Evolutionary conservation across 2,329 filamentous ascomycete genomes (phyloP).

Genomic region (Sporothrix brasiliensis): DNA sequence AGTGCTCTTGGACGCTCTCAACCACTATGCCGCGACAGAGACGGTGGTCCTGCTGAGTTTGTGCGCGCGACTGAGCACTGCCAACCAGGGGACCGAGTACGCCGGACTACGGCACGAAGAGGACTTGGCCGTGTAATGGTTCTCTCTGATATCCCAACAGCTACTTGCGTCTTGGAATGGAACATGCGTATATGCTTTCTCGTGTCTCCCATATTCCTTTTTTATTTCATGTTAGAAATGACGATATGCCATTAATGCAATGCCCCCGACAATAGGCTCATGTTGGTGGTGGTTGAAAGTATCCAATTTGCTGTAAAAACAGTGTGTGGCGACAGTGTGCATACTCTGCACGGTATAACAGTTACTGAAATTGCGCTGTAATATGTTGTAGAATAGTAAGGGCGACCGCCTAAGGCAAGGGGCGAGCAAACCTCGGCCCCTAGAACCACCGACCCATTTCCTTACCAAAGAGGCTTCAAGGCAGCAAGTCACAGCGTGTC

Average conservation of each 20-base stretch:
- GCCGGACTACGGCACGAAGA: slow-evolving; percentile 63
- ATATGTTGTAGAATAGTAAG: neutral
- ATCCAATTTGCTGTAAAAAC: neutral
- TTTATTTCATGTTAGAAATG: neutral
- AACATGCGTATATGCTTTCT: slow-evolving; percentile 1
- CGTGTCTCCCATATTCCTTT: too few species aligned
- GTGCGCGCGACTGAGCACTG: slow-evolving; percentile 78
- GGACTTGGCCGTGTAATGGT: slow-evolving; percentile 28
- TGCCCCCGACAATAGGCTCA: too few species aligned
- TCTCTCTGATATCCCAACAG: neutral
- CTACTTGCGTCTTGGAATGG: neutral
- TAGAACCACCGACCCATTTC: neutral
- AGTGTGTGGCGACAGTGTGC: slow-evolving; percentile 12
- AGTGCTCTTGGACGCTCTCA: slow-evolving; percentile 90
- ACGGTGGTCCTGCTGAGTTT: slow-evolving; percentile 91
- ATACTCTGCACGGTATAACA: neutral
- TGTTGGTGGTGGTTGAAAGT: neutral
- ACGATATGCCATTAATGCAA: slow-evolving; percentile 14
- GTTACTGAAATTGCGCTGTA: too few species aligned
- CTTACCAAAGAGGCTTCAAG: neutral
- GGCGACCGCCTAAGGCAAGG: neutral
- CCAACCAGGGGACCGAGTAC: slow-evolving; percentile 73
- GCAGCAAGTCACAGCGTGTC: slow-evolving; percentile 10
- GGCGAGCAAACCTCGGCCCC: neutral
- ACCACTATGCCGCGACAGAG: slow-evolving; percentile 96